Evolutionary conservation across 176 grass and related monocot genomes (phyloP).

Genomic region (Juncus inflexus): DNA sequence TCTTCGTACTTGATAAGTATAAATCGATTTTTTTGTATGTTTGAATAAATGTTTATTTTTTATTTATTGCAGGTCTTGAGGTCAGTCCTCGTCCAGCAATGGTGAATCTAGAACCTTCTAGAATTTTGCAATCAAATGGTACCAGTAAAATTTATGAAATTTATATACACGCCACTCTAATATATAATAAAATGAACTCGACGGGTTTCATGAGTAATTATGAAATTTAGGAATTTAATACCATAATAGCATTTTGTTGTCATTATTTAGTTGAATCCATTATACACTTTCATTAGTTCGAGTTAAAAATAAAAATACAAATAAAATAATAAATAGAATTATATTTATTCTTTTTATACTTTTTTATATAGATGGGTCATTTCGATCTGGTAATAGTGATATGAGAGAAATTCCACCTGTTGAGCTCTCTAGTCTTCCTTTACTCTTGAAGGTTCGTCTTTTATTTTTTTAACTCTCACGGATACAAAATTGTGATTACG

Average conservation of each 20-base stretch:
- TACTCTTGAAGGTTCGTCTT: slow-evolving; percentile 60
- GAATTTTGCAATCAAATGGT: slow-evolving; percentile 77
- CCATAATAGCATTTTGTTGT: no score
- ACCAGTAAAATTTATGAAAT: not conserved
- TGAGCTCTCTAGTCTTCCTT: slow-evolving; percentile 63
- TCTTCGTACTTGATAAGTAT: not conserved
- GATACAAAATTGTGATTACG: not conserved
- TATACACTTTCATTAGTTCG: no score
- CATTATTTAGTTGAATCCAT: no score
- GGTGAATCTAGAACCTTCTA: slow-evolving; percentile 63
- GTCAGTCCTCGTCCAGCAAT: slow-evolving; percentile 31
- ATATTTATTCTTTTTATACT: not conserved
- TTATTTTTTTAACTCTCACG: not conserved
- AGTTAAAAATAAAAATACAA: no score
- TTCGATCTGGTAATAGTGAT: slow-evolving; percentile 59
- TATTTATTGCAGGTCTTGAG: slow-evolving; percentile 50
- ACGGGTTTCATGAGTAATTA: not conserved
- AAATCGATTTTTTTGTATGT: not conserved
- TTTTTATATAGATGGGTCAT: slow-evolving; percentile 55
- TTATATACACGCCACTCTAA: not conserved
- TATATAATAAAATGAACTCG: not conserved
- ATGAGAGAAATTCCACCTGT: slow-evolving; percentile 66
- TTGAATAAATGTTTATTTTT: slow-evolving; percentile 11
- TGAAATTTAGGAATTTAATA: no score
- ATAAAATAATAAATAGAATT: not conserved